phyloP scores from a whole-genome alignment of 257 asterid genomes.

The Solanum bulbocastanum region DNA sequence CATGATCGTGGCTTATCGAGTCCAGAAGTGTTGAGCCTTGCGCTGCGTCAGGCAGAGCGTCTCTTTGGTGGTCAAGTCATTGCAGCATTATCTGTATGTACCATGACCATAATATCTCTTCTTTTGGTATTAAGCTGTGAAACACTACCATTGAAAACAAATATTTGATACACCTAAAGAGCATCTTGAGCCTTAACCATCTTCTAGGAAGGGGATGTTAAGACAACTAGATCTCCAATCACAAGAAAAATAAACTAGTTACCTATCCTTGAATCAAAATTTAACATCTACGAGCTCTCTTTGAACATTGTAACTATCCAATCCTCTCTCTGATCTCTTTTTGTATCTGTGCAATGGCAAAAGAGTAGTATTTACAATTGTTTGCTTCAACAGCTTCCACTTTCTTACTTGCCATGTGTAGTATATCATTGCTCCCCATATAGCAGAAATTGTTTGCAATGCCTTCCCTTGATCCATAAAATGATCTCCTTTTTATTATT shows the following conservation, averaged over 20 bases:
- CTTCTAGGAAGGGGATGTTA: neutral
- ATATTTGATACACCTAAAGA: neutral
- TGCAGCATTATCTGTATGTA: constrained; percentile 79
- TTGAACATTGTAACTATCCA: neutral
- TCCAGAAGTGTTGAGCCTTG: constrained; percentile 56
- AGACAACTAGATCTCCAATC: neutral
- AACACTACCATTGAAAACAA: neutral
- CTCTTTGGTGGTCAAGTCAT: constrained; percentile 63
- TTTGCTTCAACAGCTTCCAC: neutral
- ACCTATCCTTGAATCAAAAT: neutral
- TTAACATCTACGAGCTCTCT: neutral
- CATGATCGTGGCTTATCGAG: constrained; percentile 52
- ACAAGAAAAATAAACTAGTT: neutral
- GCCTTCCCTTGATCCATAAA: neutral
- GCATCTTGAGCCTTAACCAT: neutral
- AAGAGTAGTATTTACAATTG: neutral
- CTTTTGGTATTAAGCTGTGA: neutral
- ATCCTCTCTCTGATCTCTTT: neutral
- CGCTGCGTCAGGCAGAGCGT: constrained; percentile 49
- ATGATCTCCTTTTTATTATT: neutral
- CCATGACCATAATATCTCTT: neutral
- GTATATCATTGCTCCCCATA: neutral
- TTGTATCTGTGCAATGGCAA: neutral
- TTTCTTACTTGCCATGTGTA: neutral
- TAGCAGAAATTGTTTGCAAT: neutral